Evolutionary conservation across 202 grass and related monocot species (phyloP).

Genomic region (Carex arenaria): DNA sequence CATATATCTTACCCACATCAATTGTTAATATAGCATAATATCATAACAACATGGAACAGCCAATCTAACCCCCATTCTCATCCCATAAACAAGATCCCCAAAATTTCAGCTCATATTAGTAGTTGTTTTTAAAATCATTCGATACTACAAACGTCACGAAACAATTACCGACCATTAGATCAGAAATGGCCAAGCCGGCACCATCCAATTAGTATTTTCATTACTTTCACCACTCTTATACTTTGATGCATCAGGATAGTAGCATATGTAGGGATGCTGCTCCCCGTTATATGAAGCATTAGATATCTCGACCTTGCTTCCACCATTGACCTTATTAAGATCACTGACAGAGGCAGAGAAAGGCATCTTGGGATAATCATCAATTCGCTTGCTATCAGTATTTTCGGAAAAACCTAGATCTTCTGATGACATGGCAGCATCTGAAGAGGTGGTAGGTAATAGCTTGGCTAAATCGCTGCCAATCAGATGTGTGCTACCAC

Average conservation of each 20-base stretch:
- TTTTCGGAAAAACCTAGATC: background rate
- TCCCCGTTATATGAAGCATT: slow-evolving; percentile 31
- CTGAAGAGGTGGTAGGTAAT: slow-evolving; percentile 26
- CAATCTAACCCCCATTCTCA: background rate
- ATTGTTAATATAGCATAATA: background rate
- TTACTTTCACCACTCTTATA: slow-evolving; percentile 45
- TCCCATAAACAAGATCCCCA: background rate
- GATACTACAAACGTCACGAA: slow-evolving; percentile 47
- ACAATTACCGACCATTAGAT: slow-evolving; percentile 18
- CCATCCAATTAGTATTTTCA: slow-evolving; percentile 32
- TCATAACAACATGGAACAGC: background rate
- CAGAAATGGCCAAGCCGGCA: slow-evolving; percentile 22
- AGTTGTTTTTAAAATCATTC: slow-evolving; percentile 26
- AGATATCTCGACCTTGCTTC: slow-evolving; percentile 21
- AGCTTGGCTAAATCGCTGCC: slow-evolving; percentile 38
- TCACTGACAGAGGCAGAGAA: background rate
- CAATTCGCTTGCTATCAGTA: background rate
- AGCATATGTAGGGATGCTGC: slow-evolving; percentile 38
- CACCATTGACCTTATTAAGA: background rate
- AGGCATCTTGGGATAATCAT: background rate
- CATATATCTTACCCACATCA: background rate
- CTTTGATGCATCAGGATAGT: slow-evolving; percentile 43
- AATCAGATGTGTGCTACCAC: slow-evolving; percentile 40
- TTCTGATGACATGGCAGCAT: background rate
- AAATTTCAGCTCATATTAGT: background rate